Evolutionary conservation across 768 basidiomycete species (phyloP).

Genomic region (Exidia glandulosa): DNA sequence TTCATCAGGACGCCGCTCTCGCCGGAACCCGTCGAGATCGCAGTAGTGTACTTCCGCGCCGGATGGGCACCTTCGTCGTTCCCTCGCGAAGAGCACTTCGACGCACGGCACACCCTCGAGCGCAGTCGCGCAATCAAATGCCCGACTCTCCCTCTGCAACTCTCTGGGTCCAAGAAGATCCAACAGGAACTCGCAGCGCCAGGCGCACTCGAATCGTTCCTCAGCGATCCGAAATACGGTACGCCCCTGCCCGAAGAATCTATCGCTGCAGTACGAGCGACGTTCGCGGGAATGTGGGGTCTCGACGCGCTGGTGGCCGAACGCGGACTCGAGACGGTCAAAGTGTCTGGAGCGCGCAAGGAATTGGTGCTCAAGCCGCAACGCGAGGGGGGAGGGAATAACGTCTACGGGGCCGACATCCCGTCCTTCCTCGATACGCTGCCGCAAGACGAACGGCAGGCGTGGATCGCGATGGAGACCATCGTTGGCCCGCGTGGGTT

Average conservation of each 20-base stretch:
- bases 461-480: conserved; percentile 94
- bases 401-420: conserved; percentile 79
- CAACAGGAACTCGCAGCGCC: conserved; percentile 76
- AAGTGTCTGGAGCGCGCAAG: conserved; percentile 42
- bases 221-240: conserved; percentile 29
- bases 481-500: conserved; percentile 65
- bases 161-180: conserved; percentile 94
- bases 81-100: conserved; percentile 51
- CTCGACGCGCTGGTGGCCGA: conserved; percentile 34
- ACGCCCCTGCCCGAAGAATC: conserved; percentile 24
- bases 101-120: conserved; percentile 69
- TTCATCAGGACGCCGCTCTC: conserved; percentile 20
- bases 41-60: conserved; percentile 83
- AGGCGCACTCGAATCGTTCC: conserved; percentile 64
- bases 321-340: conserved; percentile 26
- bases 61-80: conserved; percentile 83
- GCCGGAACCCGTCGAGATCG: conserved; percentile 49
- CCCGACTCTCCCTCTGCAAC: conserved; percentile 78
- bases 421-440: conserved; percentile 62
- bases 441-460: conserved; percentile 49
- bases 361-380: conserved; percentile 89
- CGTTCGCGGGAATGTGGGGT: conserved; percentile 87
- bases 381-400: conserved; percentile 96
- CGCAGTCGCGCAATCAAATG: conserved; percentile 84
- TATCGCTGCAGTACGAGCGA: conserved; percentile 48